phyloP scores from a whole-genome alignment of 2,329 filamentous ascomycete genomes.

The Microdochium bolleyi region DNA sequence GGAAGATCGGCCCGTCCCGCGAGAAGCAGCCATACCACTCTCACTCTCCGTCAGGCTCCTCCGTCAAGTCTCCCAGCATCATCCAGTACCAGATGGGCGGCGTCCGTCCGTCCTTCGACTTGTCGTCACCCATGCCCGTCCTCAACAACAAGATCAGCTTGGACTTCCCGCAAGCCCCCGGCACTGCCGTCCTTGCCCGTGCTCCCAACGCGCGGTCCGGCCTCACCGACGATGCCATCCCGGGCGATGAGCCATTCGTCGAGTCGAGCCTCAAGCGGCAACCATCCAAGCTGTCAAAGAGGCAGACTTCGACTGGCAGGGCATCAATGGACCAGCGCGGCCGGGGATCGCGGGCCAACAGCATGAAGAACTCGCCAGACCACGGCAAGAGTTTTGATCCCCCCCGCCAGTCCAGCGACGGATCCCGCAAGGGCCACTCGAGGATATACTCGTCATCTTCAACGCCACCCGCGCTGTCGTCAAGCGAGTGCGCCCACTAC shows the following conservation, averaged over 20 bases:
- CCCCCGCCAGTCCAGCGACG: conserved; percentile 25
- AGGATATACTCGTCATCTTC: conserved; percentile 35
- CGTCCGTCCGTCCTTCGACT: conserved; percentile 20
- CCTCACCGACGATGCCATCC: conserved; percentile 52
- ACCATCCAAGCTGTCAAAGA: conserved; percentile 44
- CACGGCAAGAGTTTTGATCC: conserved; percentile 24
- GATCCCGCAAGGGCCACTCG: conserved; percentile 19
- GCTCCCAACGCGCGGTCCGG: conserved; percentile 56
- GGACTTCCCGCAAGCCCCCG: conserved; percentile 32
- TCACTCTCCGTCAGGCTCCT: conserved; percentile 25
- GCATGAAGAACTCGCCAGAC: conserved; percentile 31
- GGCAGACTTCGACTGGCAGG: neutral
- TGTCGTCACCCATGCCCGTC: conserved; percentile 22
- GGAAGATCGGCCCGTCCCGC: conserved; percentile 36
- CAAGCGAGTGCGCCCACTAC: conserved; percentile 34
- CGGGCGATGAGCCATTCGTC: conserved; percentile 53
- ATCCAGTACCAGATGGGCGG: conserved; percentile 44
- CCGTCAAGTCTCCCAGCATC: conserved; percentile 41
- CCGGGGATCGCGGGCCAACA: conserved; percentile 38
- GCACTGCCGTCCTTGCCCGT: conserved; percentile 44
- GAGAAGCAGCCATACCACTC: conserved; percentile 22
- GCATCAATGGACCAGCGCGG: conserved; percentile 8
- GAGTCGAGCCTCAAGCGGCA: conserved; percentile 39
- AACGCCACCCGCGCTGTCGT: conserved; percentile 32
- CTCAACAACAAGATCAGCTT: conserved; percentile 31